These are phyloP conservation scores for Aspergillus eucalypticola DNA, from an alignment of 2,329 filamentous ascomycete species.

Conservation along the genomic window DNA sequence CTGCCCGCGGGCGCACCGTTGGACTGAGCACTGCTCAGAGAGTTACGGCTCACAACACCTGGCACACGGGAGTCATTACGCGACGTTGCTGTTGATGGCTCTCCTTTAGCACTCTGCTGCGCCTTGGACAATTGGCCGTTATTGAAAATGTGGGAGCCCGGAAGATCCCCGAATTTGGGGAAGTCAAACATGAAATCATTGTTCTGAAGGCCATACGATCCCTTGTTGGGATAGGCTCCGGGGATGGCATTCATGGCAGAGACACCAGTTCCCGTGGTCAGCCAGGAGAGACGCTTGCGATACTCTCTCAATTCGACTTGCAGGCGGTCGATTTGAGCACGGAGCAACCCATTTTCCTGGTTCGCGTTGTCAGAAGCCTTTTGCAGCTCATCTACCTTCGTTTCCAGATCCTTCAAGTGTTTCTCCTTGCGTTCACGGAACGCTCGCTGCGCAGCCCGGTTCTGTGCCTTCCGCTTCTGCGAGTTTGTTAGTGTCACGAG, in stretches of 20 bases:
- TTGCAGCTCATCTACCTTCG: constrained; percentile 65
- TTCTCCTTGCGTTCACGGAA: constrained; percentile 95
- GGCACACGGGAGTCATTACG: constrained; percentile 26
- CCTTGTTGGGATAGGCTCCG: constrained; percentile 42
- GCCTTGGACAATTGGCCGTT: constrained; percentile 43
- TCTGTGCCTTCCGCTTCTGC: constrained; percentile 76
- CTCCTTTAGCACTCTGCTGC: constrained; percentile 32
- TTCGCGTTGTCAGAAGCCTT: constrained; percentile 80
- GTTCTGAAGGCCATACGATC: constrained; percentile 63
- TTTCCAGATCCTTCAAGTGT: constrained; percentile 56
- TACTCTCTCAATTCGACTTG: constrained; percentile 85
- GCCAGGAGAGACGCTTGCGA: constrained; percentile 76
- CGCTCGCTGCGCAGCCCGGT: constrained; percentile 85
- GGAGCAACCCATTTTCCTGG: constrained; percentile 80
- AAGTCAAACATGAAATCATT: constrained; percentile 95
- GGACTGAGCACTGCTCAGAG: constrained; percentile 16
- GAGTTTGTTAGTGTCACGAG: constrained; percentile 23
- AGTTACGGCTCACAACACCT: constrained; percentile 33
- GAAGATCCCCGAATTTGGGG: constrained; percentile 82
- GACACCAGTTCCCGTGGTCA: constrained; percentile 48
- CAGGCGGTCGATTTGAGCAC: constrained; percentile 84
- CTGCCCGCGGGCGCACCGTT: constrained; percentile 3
- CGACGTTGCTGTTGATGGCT: constrained; percentile 23
- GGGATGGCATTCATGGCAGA: constrained; percentile 53
- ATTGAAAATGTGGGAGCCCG: constrained; percentile 55